Evolutionary conservation across 805 yeast species (phyloP).

Genomic region (Cyberlindnera veronae): DNA sequence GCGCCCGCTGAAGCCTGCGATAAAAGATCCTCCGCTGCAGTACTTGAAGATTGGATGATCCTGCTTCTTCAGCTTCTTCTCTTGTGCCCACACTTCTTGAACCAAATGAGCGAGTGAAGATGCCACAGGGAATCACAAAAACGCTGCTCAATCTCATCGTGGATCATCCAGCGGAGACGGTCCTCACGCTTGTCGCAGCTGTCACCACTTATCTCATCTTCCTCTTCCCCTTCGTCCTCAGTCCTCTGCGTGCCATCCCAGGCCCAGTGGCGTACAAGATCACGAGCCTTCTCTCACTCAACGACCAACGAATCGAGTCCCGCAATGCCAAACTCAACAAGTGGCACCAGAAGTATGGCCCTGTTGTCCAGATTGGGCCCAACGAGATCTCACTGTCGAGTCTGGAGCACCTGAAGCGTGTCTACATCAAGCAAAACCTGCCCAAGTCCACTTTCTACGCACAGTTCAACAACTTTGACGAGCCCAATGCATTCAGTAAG

Average conservation of each 20-base stretch:
- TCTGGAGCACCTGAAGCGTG: constrained; percentile 45
- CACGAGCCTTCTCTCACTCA: constrained; percentile 38
- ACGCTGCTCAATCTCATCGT: not conserved
- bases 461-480: constrained; percentile 56
- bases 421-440: constrained; percentile 53
- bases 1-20: too few relatives aligned
- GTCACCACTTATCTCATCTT: constrained; percentile 30
- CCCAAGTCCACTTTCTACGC: constrained; percentile 56
- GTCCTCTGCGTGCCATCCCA: constrained; percentile 50
- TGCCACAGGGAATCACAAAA: not conserved
- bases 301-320: constrained; percentile 43
- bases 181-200: constrained; percentile 1
- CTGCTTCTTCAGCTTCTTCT: too few relatives aligned
- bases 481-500: constrained; percentile 56
- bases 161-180: constrained; percentile 1
- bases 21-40: too few relatives aligned
- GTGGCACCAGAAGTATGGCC: constrained; percentile 56
- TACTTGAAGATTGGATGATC: too few relatives aligned
- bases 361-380: constrained; percentile 60
- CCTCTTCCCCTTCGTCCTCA: constrained; percentile 44
- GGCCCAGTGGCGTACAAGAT: constrained; percentile 55
- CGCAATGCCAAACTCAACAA: constrained; percentile 46
- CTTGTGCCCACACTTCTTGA: too few relatives aligned
- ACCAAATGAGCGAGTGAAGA: not conserved
- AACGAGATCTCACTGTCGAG: constrained; percentile 58